Evolutionary conservation across 2,329 filamentous ascomycete species (phyloP).

Genomic region (Pyricularia grisea): DNA sequence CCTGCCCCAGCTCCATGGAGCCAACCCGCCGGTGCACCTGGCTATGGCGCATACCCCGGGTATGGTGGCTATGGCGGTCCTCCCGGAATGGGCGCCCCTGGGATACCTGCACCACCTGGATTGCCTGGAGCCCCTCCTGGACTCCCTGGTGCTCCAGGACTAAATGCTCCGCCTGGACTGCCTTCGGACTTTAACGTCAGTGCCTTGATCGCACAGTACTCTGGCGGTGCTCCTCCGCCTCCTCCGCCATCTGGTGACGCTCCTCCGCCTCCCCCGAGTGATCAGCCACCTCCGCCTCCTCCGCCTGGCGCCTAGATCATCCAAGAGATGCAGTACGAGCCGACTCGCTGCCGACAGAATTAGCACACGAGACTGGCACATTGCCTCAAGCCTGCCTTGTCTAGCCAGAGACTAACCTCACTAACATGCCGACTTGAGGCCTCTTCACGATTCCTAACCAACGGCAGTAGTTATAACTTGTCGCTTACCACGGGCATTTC

Average conservation of each 20-base stretch:
- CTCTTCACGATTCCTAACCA: neutral
- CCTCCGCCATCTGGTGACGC: constrained; percentile 18
- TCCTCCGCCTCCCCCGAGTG: constrained; percentile 26
- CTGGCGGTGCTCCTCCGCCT: constrained; percentile 18
- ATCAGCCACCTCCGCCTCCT: constrained; percentile 23
- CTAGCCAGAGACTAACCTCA: neutral
- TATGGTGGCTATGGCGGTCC: constrained; percentile 37
- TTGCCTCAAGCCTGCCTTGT: neutral
- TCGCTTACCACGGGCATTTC: neutral
- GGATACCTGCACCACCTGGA: constrained; percentile 3
- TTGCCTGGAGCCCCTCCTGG: constrained; percentile 6
- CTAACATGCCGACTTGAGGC: neutral
- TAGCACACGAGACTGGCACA: neutral
- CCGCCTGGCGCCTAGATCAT: constrained; percentile 10
- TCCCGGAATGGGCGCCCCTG: constrained; percentile 31
- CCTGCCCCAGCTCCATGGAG: constrained; percentile 42
- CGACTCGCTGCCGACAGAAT: neutral
- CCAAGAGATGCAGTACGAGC: neutral
- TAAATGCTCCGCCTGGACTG: constrained; percentile 37
- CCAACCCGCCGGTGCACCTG: constrained; percentile 37
- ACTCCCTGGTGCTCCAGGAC: constrained; percentile 12
- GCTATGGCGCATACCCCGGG: constrained; percentile 22
- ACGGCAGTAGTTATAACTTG: neutral
- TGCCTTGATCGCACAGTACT: constrained; percentile 56
- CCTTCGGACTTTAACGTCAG: constrained; percentile 50